Evolutionary conservation across 208 protist species (phyloP), one percentile per base, ranked within the genome.

Genomic region (Leishmania turanica): DNA sequence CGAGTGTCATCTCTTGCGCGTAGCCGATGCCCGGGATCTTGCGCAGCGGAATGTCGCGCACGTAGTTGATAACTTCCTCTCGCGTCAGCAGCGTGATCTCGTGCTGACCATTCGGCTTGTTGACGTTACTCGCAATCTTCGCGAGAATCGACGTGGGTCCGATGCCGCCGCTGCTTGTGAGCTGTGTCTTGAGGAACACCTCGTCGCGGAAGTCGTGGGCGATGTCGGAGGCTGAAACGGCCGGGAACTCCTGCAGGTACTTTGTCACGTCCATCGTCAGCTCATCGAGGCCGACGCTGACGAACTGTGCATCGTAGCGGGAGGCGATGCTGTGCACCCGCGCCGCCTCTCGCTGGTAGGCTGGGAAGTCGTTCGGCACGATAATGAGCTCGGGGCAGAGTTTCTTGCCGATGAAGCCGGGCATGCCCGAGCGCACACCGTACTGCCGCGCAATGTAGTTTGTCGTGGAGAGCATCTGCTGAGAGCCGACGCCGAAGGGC

Each of bases 401-500:
- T 75, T 94, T 91, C 70, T 87, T 78, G 49, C 90, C 97, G 80
- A 99, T 98, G 87, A 98, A 99, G 34, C 98, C 98, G 0, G 98
- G 97, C 98, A 99, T 99, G 15, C 97, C 98, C 34, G 92, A 93
- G 54, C 98, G 94, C 42, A 99, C 98, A 47, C 98, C 98, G 88
- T 96, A 99, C 87, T 98, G 89, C 37, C 98, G 89, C 21, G 98
- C 98, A 62, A 97, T 92, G 87, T 99, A 99, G 89, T 98, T 99
- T 1, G 96, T 94, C n/a, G 98, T 99, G 42, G 87, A 93, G 11
- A 99, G 90, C 98, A 99, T 99, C 64, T 88, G 83, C 78, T 88
- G 85, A 64, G 92, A 90, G 60, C 98, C 98, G 2, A 99, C 97
- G 40, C 95, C 98, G 60, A 99, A 97, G 3, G 98, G 98, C 27